phyloP scores from a whole-genome alignment of 495 filamentous ascomycete genomes.

The Collariella sp. region DNA sequence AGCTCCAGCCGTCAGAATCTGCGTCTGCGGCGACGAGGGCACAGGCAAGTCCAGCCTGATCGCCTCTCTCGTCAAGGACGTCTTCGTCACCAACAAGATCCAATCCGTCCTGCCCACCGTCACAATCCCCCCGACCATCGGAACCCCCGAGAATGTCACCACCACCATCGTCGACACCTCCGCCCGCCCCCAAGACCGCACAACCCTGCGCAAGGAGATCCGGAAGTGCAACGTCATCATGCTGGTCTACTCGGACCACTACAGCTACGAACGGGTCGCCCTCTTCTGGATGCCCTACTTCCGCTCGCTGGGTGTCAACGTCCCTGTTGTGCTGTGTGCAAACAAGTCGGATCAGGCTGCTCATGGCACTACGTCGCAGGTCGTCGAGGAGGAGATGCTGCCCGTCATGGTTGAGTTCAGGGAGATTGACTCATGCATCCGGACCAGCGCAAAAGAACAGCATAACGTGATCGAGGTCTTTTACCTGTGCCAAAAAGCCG shows the following conservation, averaged over 20 bases:
- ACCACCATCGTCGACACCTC: conserved; percentile 96
- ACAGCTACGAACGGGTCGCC: conserved; percentile 95
- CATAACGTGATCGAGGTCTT: conserved; percentile 96
- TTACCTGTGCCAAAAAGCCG: conserved; percentile 96
- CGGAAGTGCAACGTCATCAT: conserved; percentile 94
- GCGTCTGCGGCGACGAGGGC: conserved; percentile 90
- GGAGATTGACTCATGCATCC: conserved; percentile 95
- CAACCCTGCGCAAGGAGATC: conserved; percentile 81
- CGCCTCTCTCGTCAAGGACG: conserved; percentile 81
- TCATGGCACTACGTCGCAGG: conserved; percentile 57
- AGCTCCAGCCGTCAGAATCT: conserved; percentile 65
- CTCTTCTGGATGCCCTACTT: conserved; percentile 98
- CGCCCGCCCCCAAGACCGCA: conserved; percentile 84
- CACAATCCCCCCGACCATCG: conserved; percentile 79
- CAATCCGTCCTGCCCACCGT: conserved; percentile 89
- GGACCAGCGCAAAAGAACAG: conserved; percentile 88
- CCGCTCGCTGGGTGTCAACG: conserved; percentile 91
- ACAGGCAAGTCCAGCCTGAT: conserved; percentile 64
- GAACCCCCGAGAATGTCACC: conserved; percentile 88
- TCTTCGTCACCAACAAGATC: conserved; percentile 88
- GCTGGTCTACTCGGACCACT: conserved; percentile 96
- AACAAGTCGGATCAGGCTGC: conserved; percentile 85
- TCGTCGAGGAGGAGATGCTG: conserved; percentile 94
- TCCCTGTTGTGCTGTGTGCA: conserved; percentile 93
- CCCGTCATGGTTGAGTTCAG: conserved; percentile 98